Evolutionary conservation across 2,329 filamentous ascomycete species (phyloP).

Genomic region (Neurospora crassa): DNA sequence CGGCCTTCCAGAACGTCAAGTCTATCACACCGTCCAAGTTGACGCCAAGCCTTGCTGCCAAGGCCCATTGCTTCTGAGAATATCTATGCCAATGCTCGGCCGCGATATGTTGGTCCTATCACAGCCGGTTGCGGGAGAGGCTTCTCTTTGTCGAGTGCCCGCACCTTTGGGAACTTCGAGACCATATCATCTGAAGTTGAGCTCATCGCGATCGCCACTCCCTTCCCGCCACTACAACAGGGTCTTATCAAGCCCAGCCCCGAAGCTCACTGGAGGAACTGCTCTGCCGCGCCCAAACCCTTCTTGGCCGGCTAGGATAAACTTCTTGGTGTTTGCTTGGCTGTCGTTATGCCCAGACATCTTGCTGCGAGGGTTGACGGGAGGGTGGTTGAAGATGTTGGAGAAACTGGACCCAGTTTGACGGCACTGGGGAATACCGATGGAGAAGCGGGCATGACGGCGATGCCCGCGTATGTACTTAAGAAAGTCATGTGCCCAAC

Average conservation of each 20-base stretch:
- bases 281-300: background rate
- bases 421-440: background rate
- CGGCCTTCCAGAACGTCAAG: background rate
- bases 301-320: background rate
- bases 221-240: constrained; percentile 11
- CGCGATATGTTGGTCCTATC: constrained; percentile 12
- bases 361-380: background rate
- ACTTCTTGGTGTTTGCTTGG: background rate
- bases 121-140: constrained; percentile 5
- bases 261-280: background rate
- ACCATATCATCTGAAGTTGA: background rate
- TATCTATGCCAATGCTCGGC: constrained; percentile 8
- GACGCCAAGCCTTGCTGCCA: constrained; percentile 15
- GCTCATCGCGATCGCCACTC: constrained; percentile 5
- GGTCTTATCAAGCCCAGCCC: background rate
- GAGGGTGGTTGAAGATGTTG: background rate
- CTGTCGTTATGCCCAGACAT: background rate
- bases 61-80: constrained; percentile 8
- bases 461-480: background rate
- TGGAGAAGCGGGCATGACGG: background rate
- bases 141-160: constrained; percentile 12
- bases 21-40: background rate
- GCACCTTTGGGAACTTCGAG: background rate
- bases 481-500: background rate
- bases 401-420: background rate